Evolutionary conservation across 2,329 filamentous ascomycete species (phyloP).

Genomic region (Colletotrichum neosansevieriae): DNA sequence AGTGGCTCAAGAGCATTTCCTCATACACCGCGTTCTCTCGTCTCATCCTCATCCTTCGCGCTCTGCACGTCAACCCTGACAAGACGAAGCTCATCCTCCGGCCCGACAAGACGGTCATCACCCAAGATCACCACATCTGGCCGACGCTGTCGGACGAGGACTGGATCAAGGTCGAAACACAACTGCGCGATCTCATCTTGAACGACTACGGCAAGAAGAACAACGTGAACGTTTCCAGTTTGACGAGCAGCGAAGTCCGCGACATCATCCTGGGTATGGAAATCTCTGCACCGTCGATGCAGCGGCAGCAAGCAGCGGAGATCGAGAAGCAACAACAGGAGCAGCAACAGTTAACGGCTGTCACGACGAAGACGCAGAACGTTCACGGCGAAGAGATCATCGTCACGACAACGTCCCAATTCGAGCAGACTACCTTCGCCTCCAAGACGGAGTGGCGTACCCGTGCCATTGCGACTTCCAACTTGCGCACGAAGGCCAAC

Average conservation of each 20-base stretch:
- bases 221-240: constrained; percentile 97
- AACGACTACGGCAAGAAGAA: constrained; percentile 99
- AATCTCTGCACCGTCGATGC: constrained; percentile 96
- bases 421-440: constrained; percentile 96
- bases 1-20: constrained; percentile 98
- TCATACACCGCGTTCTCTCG: constrained; percentile 99
- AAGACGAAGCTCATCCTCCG: constrained; percentile 97
- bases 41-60: constrained; percentile 91
- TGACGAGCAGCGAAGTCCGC: constrained; percentile 96
- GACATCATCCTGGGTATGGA: constrained; percentile 99
- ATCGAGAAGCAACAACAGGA: constrained; percentile 99
- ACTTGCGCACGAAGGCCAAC: constrained; percentile 92
- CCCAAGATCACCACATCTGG: constrained; percentile 99
- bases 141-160: constrained; percentile 93
- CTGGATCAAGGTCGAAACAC: constrained; percentile 99
- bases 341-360: constrained; percentile 94
- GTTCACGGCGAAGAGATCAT: constrained; percentile 97
- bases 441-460: constrained; percentile 99
- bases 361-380: constrained; percentile 98
- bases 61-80: constrained; percentile 96
- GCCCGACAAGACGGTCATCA: constrained; percentile 98
- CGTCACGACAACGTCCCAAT: constrained; percentile 97
- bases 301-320: constrained; percentile 97
- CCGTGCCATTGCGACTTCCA: constrained; percentile 94
- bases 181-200: constrained; percentile 92